Evolutionary conservation across 371 early-diverging fungal species (phyloP).

Genomic region (Mucor piriformis): DNA sequence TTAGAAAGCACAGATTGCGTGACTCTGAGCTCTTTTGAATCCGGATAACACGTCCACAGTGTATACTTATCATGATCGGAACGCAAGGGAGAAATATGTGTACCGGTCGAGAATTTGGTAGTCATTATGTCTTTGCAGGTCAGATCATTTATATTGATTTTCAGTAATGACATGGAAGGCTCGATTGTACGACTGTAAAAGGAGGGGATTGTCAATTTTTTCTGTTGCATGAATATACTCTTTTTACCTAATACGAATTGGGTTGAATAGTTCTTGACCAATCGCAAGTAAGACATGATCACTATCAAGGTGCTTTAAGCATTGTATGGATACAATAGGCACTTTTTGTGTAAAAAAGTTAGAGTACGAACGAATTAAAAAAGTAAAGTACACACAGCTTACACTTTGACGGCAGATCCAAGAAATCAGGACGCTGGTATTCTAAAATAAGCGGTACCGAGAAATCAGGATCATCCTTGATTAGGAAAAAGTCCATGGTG

Average conservation of each 20-base stretch:
- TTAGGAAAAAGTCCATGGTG: constrained; percentile 15
- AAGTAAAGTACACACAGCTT: constrained; percentile 1
- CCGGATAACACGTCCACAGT: not conserved
- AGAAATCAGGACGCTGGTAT: constrained; percentile 9
- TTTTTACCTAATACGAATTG: not conserved
- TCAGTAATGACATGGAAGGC: constrained; percentile 9
- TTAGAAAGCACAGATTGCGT: not conserved
- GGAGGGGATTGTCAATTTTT: not conserved
- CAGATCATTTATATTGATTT: constrained; percentile 7
- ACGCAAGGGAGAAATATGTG: not conserved
- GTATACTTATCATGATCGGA: not conserved
- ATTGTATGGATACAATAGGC: constrained; percentile 13
- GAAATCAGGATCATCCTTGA: not conserved
- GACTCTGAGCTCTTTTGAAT: not conserved
- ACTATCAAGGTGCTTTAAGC: not conserved
- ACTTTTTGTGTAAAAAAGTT: constrained; percentile 3
- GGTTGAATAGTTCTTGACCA: constrained; percentile 5
- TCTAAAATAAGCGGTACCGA: not conserved
- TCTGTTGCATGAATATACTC: not conserved
- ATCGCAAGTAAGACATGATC: constrained; percentile 6
- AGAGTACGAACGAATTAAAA: not conserved
- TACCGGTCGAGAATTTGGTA: not conserved
- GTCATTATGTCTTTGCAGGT: not conserved
- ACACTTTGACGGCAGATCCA: constrained; percentile 19
- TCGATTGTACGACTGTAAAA: constrained; percentile 1